These are phyloP conservation scores for Heterobasidion irregulare DNA, from an alignment of 1,284 basidiomycete genomes.

Conservation along the genomic window DNA sequence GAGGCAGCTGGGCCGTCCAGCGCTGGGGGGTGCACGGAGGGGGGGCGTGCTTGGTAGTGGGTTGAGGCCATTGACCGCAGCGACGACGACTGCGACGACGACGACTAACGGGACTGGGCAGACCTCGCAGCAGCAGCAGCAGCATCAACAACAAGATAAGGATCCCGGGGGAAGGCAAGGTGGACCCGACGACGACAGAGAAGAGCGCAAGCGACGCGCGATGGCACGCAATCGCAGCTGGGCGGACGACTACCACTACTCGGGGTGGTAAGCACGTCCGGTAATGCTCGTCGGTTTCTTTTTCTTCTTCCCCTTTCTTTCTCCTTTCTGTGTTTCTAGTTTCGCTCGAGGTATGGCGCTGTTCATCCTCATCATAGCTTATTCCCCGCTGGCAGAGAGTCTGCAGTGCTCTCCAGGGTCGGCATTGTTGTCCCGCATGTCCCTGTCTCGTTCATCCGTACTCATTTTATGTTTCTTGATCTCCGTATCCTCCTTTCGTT, in stretches of 20 bases:
- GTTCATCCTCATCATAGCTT: background rate
- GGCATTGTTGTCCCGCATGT: background rate
- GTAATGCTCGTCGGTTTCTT: background rate
- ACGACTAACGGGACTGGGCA: slow-evolving; percentile 14
- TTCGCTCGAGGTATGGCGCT: background rate
- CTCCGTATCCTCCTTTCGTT: background rate
- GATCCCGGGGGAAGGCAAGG: slow-evolving; percentile 1
- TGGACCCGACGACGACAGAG: slow-evolving; percentile 10
- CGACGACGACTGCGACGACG: slow-evolving; percentile 12
- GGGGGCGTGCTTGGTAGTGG: slow-evolving; percentile 23
- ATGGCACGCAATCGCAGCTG: slow-evolving; percentile 58
- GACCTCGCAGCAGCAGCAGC: slow-evolving; percentile 28
- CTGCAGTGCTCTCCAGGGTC: too few species aligned
- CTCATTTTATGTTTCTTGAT: background rate
- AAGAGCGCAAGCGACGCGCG: slow-evolving; percentile 26
- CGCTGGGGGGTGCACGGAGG: slow-evolving; percentile 27
- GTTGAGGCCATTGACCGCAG: slow-evolving; percentile 32
- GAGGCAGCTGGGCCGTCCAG: slow-evolving; percentile 56
- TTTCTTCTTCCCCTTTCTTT: background rate
- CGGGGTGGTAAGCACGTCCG: slow-evolving; percentile 45
- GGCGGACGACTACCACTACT: slow-evolving; percentile 59
- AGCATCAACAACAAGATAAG: slow-evolving; percentile 11
- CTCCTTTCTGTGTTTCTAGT: background rate
- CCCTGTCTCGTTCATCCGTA: background rate
- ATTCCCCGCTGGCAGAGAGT: background rate